phyloP scores from a whole-genome alignment of 352 stramenopile species.

The Pythium chondricola region DNA sequence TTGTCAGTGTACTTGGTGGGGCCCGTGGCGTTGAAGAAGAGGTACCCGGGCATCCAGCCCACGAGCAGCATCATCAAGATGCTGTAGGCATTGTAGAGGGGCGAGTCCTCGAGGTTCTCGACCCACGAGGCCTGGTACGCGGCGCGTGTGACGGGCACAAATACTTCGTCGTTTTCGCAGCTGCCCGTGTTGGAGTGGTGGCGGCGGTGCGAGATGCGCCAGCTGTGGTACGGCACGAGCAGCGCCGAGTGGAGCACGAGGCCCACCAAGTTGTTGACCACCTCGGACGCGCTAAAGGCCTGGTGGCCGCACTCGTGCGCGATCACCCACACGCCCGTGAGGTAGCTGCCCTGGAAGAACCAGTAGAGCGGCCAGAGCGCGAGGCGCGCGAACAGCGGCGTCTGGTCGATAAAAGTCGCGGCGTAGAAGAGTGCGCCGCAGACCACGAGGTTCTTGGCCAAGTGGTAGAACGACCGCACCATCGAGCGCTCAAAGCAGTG shows the following conservation, averaged over 20 bases:
- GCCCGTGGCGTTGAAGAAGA: constrained; percentile 94
- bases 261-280: constrained; percentile 95
- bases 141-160: constrained; percentile 86
- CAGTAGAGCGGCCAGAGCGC: constrained; percentile 94
- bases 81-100: constrained; percentile 92
- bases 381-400: constrained; percentile 38
- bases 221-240: constrained; percentile 98
- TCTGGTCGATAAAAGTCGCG: constrained; percentile 67
- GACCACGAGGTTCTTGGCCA: constrained; percentile 89
- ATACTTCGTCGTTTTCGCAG: constrained; percentile 97
- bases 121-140: constrained; percentile 44
- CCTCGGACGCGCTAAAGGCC: constrained; percentile 91
- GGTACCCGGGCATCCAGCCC: constrained; percentile 96
- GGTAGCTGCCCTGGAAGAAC: constrained; percentile 96
- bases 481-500: constrained; percentile 97
- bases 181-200: constrained; percentile 95
- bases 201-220: constrained; percentile 94
- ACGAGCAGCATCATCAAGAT: constrained; percentile 93
- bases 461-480: constrained; percentile 87
- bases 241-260: constrained; percentile 96
- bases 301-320: constrained; percentile 98
- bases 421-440: constrained; percentile 87
- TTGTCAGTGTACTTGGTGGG: constrained; percentile 86
- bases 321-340: constrained; percentile 97
- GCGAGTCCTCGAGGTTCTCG: constrained; percentile 90